Base-by-base conservation (phyloP, 176 grass and related monocot species). In the Areca catechu region DNA sequence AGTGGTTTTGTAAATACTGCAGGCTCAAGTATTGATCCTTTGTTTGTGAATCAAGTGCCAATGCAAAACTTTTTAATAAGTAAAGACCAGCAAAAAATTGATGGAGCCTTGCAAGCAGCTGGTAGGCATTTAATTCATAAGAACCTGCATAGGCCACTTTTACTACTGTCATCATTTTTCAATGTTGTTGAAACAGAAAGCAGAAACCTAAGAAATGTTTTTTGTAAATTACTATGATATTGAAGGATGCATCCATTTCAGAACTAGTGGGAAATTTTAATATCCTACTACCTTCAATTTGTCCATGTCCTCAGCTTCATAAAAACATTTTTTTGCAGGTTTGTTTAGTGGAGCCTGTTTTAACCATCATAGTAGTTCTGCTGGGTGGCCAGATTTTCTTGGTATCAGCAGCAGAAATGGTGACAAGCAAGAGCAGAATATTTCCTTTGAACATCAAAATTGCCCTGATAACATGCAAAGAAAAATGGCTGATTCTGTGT, bases 241-340 rank as follows among this genome's bases (percentile, higher is more conserved):
- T 43, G 34, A 43, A 43, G 34, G 6, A 12, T 1, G 1, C 34
- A 43, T 43, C 9, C 10, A 43, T 43, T 14, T 43, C 34, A 12
- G 10, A 43, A 43, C 34, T 3, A 43, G 9, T 43, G 14, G 34
- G 34, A 43, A 14, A 43, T 43, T 43, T 43, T 43, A 14, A 2
- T 43, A 43, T 2, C 34, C 34, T 43, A 14, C 34, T 43, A 12
- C 34, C 34, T 43, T 12, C 34, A 43, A 43, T 43, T 43, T 43
- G 34, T 43, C 34, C 34, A 43, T 43, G 7, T 50, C 15, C 16
- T 22, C 47, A 14, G 49, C 14, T 49, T 9, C 34, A 7, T 5
- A 28, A 15, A 23, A 50, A 49, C 14, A 28, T 58, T n/a, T 51
- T 51, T 71, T 43, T 70, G 54, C 22, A 70, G 68, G 56, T 58